Conservation (phyloP, 2,329 filamentous ascomycete genomes). For the Emmonsia crescens region DNA sequence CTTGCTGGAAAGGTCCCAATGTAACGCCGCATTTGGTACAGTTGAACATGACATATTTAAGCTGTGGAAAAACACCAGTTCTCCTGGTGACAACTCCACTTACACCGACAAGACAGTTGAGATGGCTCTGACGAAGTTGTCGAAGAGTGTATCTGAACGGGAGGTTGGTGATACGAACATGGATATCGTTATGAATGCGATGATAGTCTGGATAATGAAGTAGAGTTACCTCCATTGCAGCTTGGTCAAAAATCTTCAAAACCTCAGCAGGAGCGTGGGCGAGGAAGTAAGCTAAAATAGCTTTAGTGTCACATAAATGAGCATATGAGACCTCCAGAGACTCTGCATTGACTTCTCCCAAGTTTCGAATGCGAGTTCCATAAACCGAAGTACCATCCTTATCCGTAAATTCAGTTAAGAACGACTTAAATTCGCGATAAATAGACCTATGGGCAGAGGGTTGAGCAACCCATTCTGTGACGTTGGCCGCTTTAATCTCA, state of each 20-base stretch:
- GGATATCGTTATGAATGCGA: slow-evolving; percentile 93
- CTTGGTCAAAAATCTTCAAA: slow-evolving; percentile 89
- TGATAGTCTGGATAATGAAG: slow-evolving; percentile 97
- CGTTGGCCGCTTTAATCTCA: slow-evolving; percentile 83
- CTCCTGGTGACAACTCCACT: slow-evolving; percentile 90
- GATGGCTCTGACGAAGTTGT: slow-evolving; percentile 85
- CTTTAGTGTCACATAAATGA: slow-evolving; percentile 80
- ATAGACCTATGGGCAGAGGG: slow-evolving; percentile 86
- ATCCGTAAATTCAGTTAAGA: slow-evolving; percentile 92
- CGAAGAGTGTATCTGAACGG: slow-evolving; percentile 92
- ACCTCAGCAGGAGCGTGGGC: slow-evolving; percentile 94
- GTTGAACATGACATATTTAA: slow-evolving; percentile 98
- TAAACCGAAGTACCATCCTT: slow-evolving; percentile 84
- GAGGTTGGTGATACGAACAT: slow-evolving; percentile 90
- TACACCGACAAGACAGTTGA: slow-evolving; percentile 91
- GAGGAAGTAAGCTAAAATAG: slow-evolving; percentile 87
- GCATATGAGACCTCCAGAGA: slow-evolving; percentile 93
- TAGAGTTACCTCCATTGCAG: slow-evolving; percentile 91
- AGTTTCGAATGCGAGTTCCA: slow-evolving; percentile 80
- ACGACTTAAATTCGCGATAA: slow-evolving; percentile 92
- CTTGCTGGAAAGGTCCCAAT: slow-evolving; percentile 91
- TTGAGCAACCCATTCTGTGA: slow-evolving; percentile 91
- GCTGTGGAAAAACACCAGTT: slow-evolving; percentile 89
- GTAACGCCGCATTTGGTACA: slow-evolving; percentile 88
- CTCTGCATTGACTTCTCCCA: slow-evolving; percentile 96